Conservation (phyloP, 176 grass and related monocot species). For the Rhipidocladum racemiflorum region DNA sequence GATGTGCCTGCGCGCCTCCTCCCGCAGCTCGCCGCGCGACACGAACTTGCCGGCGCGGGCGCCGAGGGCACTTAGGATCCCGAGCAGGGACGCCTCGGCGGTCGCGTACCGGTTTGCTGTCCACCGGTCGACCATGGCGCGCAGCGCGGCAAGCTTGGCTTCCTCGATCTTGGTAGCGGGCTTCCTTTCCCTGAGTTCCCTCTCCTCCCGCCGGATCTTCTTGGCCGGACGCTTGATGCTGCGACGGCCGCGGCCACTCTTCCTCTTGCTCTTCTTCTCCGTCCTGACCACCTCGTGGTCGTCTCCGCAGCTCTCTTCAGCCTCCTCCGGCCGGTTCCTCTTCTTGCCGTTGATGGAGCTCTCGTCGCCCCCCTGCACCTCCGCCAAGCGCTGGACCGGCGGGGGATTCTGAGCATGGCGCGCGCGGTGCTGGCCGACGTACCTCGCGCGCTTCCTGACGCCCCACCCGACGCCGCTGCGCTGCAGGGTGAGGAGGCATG, state of each 20-base stretch:
- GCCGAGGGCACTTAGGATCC: constrained; percentile 35
- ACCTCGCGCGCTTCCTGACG: constrained; percentile 39
- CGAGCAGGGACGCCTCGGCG: constrained; percentile 44
- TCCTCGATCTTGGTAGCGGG: not conserved
- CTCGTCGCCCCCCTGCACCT: not conserved
- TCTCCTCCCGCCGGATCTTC: not conserved
- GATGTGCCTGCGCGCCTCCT: constrained; percentile 45
- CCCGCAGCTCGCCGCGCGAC: constrained; percentile 42
- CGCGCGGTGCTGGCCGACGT: constrained; percentile 13
- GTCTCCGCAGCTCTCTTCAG: not conserved
- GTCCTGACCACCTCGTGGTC: not conserved
- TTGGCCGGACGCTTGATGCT: not conserved
- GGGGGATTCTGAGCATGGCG: not conserved
- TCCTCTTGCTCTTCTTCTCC: not conserved
- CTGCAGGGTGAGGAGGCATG: constrained; percentile 43
- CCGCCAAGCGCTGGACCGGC: not conserved
- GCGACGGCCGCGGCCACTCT: not conserved
- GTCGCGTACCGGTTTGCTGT: constrained; percentile 36
- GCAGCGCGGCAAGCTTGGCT: not conserved
- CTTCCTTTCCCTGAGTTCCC: constrained; percentile 12
- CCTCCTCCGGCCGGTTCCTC: not conserved
- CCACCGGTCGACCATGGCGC: constrained; percentile 56
- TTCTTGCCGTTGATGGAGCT: not conserved
- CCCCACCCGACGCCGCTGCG: constrained; percentile 52
- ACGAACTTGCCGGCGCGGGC: constrained; percentile 27